phyloP scores from a whole-genome alignment of 202 grass and related monocot species.

The Hordeum pubiflorum region DNA sequence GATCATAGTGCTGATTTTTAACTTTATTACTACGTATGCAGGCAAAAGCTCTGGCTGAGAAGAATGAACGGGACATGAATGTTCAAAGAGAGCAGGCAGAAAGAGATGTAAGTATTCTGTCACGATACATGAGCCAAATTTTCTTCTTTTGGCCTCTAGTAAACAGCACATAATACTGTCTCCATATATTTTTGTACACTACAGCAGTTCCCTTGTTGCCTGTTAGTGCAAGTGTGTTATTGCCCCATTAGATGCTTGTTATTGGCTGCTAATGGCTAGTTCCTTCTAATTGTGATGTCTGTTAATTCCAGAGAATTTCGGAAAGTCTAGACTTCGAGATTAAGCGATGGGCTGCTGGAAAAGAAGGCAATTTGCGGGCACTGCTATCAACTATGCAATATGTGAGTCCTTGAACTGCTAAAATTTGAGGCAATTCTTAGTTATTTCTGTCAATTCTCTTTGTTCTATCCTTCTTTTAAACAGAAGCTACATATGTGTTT shows the following conservation, averaged over 20 bases:
- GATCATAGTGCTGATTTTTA: conserved; percentile 15
- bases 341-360: conserved; percentile 91
- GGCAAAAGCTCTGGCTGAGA: conserved; percentile 89
- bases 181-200: conserved; percentile 12
- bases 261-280: conserved; percentile 5
- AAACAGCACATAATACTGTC: neutral
- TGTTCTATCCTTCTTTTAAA: conserved; percentile 7
- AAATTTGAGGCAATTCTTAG: neutral
- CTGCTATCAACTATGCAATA: conserved; percentile 94
- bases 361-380: conserved; percentile 97
- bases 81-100: conserved; percentile 83
- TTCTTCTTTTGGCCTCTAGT: neutral
- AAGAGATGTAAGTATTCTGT: conserved; percentile 70
- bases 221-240: neutral
- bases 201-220: neutral
- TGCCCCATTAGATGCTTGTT: neutral
- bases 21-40: conserved; percentile 24
- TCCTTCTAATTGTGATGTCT: conserved; percentile 28
- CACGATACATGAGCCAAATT: neutral
- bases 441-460: neutral
- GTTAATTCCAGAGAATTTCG: conserved; percentile 66
- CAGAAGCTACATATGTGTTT: neutral
- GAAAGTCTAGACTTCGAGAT: conserved; percentile 91
- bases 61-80: conserved; percentile 94
- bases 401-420: conserved; percentile 45